Conservation (phyloP, 805 yeast genomes). For the Saturnispora sekii region DNA sequence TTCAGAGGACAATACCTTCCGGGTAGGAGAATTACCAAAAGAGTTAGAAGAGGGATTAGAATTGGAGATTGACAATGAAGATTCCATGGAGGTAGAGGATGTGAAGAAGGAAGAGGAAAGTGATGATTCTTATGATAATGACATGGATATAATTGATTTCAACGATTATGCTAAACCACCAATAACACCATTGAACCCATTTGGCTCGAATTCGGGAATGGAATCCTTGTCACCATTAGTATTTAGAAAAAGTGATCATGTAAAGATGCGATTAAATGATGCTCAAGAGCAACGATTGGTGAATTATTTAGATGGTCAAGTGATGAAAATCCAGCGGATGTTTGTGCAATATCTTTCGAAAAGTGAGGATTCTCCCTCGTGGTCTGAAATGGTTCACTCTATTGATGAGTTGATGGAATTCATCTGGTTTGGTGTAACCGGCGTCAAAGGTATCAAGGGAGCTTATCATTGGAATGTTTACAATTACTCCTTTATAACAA, state of each 20-base stretch:
- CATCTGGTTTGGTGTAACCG: slow-evolving; percentile 50
- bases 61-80: slow-evolving; percentile 10
- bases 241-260: slow-evolving; percentile 4
- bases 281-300: slow-evolving; percentile 50
- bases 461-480: slow-evolving; percentile 21
- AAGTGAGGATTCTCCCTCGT: slow-evolving; percentile 14
- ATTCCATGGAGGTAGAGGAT: slow-evolving; percentile 14
- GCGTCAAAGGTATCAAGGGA: slow-evolving; percentile 15
- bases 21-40: slow-evolving; percentile 1
- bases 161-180: slow-evolving; percentile 19
- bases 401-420: slow-evolving; percentile 41
- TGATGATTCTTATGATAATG: slow-evolving; percentile 5
- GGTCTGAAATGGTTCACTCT: slow-evolving; percentile 33
- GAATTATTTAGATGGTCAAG: slow-evolving; percentile 43
- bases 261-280: slow-evolving; percentile 21
- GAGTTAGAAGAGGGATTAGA: slow-evolving; percentile 8
- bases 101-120: slow-evolving; percentile 13
- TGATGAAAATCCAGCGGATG: slow-evolving; percentile 45
- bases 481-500: not conserved
- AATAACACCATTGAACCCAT: slow-evolving; percentile 22
- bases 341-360: slow-evolving; percentile 32
- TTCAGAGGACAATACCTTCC: not conserved
- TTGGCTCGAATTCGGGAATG: slow-evolving; percentile 19
- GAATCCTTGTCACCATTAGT: slow-evolving; percentile 19
- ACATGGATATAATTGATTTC: slow-evolving; percentile 9